Evolutionary conservation across 257 asterid genomes (phyloP).

Genomic region (Solanum piurae): DNA sequence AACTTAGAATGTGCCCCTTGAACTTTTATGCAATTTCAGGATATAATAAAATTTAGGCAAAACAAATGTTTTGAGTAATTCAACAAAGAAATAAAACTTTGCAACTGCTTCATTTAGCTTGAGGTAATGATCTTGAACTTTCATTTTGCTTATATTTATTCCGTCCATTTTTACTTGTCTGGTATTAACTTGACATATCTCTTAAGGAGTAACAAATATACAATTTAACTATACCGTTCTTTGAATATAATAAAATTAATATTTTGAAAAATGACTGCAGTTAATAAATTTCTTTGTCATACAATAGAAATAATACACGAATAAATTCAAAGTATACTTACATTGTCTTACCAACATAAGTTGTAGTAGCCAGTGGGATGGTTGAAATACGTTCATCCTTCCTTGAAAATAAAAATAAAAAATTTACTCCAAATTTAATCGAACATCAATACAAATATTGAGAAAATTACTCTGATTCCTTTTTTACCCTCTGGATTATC

Average conservation of each 20-base stretch:
- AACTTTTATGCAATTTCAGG: neutral
- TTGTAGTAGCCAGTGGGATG: neutral
- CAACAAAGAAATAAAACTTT: neutral
- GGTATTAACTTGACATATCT: no score
- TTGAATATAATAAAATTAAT: no score
- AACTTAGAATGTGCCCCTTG: neutral
- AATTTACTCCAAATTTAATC: rapidly evolving
- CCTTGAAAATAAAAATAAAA: no score
- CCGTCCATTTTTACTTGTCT: no score
- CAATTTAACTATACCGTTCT: no score
- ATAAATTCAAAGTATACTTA: no score
- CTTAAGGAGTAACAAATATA: no score
- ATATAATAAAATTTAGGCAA: neutral
- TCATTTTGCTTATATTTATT: neutral
- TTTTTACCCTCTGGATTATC: neutral
- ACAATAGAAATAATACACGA: no score
- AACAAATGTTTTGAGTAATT: neutral
- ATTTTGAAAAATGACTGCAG: neutral
- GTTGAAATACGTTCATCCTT: no score
- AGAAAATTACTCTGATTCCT: no score
- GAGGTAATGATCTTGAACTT: neutral
- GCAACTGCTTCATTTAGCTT: neutral
- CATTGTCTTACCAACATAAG: neutral
- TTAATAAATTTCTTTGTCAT: neutral
- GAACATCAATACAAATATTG: no score